Conservation (phyloP, 2,329 filamentous ascomycete genomes). For the Cryoendolithus antarcticus region DNA sequence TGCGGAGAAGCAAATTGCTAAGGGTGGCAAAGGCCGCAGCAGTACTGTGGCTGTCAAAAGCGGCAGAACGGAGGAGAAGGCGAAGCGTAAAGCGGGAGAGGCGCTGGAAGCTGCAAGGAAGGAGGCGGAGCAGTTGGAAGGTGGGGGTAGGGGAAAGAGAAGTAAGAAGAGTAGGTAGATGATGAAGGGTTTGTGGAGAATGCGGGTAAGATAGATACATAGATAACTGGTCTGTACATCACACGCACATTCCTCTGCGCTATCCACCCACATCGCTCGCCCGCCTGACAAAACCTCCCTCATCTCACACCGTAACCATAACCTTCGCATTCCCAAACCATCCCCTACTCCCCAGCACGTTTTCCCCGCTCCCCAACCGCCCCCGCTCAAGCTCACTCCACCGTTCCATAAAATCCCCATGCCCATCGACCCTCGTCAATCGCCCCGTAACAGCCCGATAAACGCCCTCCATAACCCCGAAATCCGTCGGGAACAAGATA, state of each 20-base stretch:
- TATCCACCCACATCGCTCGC: too few relatives aligned
- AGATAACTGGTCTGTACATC: too few relatives aligned
- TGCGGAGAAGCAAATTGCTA: slow-evolving; percentile 61
- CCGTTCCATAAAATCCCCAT: slow-evolving; percentile 79
- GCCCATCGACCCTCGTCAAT: slow-evolving; percentile 69
- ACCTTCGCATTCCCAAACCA: slow-evolving; percentile 97
- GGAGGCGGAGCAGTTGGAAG: slow-evolving; percentile 19
- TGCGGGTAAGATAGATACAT: too few relatives aligned
- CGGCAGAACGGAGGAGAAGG: slow-evolving; percentile 13
- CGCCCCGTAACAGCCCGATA: slow-evolving; percentile 91
- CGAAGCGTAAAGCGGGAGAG: slow-evolving; percentile 25
- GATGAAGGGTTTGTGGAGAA: slow-evolving; percentile 23
- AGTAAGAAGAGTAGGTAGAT: slow-evolving; percentile 13
- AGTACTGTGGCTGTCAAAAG: slow-evolving; percentile 58
- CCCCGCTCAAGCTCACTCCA: slow-evolving; percentile 91
- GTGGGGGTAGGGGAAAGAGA: slow-evolving; percentile 19
- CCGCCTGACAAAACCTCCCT: too few relatives aligned
- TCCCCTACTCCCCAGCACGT: slow-evolving; percentile 68
- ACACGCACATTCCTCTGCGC: too few relatives aligned
- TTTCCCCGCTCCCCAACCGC: slow-evolving; percentile 79
- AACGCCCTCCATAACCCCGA: slow-evolving; percentile 76
- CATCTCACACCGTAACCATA: slow-evolving; percentile 62
- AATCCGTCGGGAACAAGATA: slow-evolving; percentile 96
- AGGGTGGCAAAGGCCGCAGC: slow-evolving; percentile 36
- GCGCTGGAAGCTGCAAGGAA: slow-evolving; percentile 23